Percentiles rank a stretch among this genome's conserved stretches.
Evolutionary conservation across 2,329 filamentous ascomycete species (phyloP).

Genomic region (Phaeosphaeriaceae sp.): DNA sequence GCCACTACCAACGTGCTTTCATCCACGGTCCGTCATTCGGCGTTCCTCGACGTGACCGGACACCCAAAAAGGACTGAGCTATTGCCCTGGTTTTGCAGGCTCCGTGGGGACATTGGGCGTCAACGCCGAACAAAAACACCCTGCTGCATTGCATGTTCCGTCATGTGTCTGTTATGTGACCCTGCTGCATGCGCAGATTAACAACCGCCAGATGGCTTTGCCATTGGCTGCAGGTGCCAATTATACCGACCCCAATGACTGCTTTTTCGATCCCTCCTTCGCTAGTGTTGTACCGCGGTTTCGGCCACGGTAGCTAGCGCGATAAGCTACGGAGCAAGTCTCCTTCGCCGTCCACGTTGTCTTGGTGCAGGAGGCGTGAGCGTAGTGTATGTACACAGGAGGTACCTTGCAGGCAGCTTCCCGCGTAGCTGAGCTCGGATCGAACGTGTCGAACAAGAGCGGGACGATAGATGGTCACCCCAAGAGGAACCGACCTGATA

Average conservation of each 20-base stretch:
- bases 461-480: not conserved
- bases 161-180: slow-evolving; percentile 26
- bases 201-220: slow-evolving; percentile 7
- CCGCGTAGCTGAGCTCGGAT: not conserved
- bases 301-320: not conserved
- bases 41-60: not conserved
- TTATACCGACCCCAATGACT: not conserved
- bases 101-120: slow-evolving; percentile 7
- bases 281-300: not conserved
- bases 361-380: not conserved
- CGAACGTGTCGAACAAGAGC: not conserved
- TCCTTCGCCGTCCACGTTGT: slow-evolving; percentile 1
- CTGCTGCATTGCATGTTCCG: slow-evolving; percentile 17
- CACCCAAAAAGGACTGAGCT: not conserved
- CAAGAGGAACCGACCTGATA: not conserved
- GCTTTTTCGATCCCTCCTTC: not conserved
- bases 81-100: not conserved
- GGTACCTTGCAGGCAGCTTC: not conserved
- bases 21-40: not conserved
- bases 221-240: slow-evolving; percentile 8
- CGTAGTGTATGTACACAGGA: not conserved
- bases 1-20: not conserved
- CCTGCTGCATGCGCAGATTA: slow-evolving; percentile 3
- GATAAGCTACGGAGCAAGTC: not conserved
- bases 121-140: slow-evolving; percentile 3